phyloP scores from a whole-genome alignment of 2,329 filamentous ascomycete species.

The Clonostachys rhizophaga region DNA sequence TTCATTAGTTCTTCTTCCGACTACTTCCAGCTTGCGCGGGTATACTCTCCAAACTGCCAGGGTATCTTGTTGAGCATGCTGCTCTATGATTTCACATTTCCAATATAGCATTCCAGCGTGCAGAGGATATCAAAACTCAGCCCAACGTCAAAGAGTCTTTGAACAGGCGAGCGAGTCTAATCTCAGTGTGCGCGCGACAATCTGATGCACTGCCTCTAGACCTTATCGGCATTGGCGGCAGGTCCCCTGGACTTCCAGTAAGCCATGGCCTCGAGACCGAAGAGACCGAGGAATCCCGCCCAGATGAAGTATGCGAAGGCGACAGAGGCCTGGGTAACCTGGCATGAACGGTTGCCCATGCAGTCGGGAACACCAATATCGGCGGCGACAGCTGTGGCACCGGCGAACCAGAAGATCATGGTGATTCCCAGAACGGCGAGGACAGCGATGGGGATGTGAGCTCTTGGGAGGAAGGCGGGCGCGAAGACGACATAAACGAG shows the following conservation, averaged over 20 bases:
- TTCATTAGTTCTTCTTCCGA: too few relatives aligned
- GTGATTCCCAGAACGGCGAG: slow-evolving; percentile 67
- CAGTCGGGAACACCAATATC: slow-evolving; percentile 50
- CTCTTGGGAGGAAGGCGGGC: slow-evolving; percentile 54
- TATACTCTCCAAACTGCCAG: too few relatives aligned
- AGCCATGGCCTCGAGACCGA: slow-evolving; percentile 39
- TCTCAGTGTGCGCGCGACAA: too few relatives aligned
- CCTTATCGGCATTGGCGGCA: too few relatives aligned
- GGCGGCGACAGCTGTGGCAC: slow-evolving; percentile 72
- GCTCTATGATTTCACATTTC: too few relatives aligned
- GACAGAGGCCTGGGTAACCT: slow-evolving; percentile 55
- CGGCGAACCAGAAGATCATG: slow-evolving; percentile 86
- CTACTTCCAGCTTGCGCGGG: too few relatives aligned
- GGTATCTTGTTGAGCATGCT: too few relatives aligned
- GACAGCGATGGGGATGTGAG: slow-evolving; percentile 62
- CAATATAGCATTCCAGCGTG: too few relatives aligned
- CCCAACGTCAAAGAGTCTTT: too few relatives aligned
- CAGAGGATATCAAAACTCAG: too few relatives aligned
- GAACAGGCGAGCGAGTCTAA: too few relatives aligned
- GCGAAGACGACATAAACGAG: slow-evolving; percentile 66
- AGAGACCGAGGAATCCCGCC: slow-evolving; percentile 41
- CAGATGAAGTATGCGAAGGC: slow-evolving; percentile 65
- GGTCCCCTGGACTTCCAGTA: slow-evolving; percentile 31
- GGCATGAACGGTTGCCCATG: slow-evolving; percentile 53
- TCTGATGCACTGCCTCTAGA: too few relatives aligned